Evolutionary conservation across 1,284 basidiomycete species (phyloP), one percentile per base, ranked within the genome.

Genomic region (Prillingera fragicola): DNA sequence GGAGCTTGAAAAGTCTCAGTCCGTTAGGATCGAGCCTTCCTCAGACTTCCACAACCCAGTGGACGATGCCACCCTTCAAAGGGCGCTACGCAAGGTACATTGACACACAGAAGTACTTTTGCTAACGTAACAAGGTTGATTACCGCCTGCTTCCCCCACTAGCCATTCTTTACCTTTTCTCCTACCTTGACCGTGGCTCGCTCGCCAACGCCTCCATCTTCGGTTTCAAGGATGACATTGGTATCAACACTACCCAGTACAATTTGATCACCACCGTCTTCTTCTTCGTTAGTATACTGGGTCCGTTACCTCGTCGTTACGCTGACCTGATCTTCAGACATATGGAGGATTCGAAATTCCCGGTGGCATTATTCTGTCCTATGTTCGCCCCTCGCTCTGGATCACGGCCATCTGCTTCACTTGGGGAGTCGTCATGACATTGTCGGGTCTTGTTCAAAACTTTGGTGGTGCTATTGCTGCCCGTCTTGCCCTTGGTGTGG

Each of bases 391-490:
- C 10, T 33, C 24, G 14, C 14, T 45, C 33, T 59, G 57, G 57
- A 51, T 84, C 41, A 78, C 79, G 0, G 10, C 63, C 33, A 45
- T 45, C 33, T 45, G 43, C 32, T 29, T 68, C 7, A 46, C 62
- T 2, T 75, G 73, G 71, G 80, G 81, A 5, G 62, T 75, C 13
- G 76, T 80, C 8, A 81, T 79, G 13, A 81, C 75, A 1, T 62
- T 82, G 42, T 80, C 76, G n/a, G 76, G 77, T 12, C 61, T 82
- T 32, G 77, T 72, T 6, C 64, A 74, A 26, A 79, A 73, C 55
- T 83, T 77, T 55, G 73, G 66, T 21, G 80, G 80, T 5, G 43
- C 43, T 15, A 39, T 50, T 15, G 48, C 35, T 10, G 35, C 23
- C 4, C 36, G 42, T 10, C 22, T 47, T 15, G 24, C 34, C 8